Evolutionary conservation across 2,329 filamentous ascomycete genomes (phyloP).

Genomic region (Penicillium oxalicum): DNA sequence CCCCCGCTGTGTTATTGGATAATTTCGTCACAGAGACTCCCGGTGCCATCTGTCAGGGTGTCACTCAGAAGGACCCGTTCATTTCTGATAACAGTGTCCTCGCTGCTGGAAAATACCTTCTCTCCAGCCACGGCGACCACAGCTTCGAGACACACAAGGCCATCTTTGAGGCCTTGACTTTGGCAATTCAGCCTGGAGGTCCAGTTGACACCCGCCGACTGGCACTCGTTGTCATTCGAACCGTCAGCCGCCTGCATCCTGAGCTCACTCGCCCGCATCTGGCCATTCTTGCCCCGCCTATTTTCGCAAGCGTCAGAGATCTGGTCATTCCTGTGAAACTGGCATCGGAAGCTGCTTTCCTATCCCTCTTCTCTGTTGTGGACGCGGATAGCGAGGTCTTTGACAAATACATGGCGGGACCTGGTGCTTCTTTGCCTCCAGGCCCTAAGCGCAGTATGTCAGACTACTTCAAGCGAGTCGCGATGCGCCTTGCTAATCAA

Average conservation of each 20-base stretch:
- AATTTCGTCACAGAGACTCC: slow-evolving; percentile 68
- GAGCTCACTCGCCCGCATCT: slow-evolving; percentile 79
- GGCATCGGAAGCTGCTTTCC: slow-evolving; percentile 87
- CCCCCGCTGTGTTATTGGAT: slow-evolving; percentile 62
- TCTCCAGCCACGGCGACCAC: slow-evolving; percentile 55
- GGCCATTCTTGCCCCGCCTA: slow-evolving; percentile 67
- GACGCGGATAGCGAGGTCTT: slow-evolving; percentile 82
- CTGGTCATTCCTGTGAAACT: slow-evolving; percentile 91
- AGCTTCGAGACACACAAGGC: slow-evolving; percentile 70
- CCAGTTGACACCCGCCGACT: slow-evolving; percentile 79
- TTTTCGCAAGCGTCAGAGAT: slow-evolving; percentile 88
- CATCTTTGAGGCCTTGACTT: slow-evolving; percentile 72
- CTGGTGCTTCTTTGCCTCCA: slow-evolving; percentile 59
- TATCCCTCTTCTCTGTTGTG: slow-evolving; percentile 83
- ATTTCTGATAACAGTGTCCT: slow-evolving; percentile 84
- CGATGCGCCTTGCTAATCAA: slow-evolving; percentile 74
- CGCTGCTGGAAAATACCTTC: slow-evolving; percentile 83
- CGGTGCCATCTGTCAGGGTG: slow-evolving; percentile 71
- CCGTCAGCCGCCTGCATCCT: slow-evolving; percentile 70
- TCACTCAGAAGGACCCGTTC: slow-evolving; percentile 69
- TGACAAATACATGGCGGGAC: slow-evolving; percentile 76
- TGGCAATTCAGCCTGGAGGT: slow-evolving; percentile 68
- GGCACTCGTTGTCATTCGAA: slow-evolving; percentile 80
- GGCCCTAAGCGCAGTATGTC: slow-evolving; percentile 82
- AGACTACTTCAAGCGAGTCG: slow-evolving; percentile 95